Percentiles rank a stretch among this genome's conserved stretches.
These are phyloP conservation scores for Fusarium albosuccineum DNA, from an alignment of 2,329 filamentous ascomycete genomes.

Conservation along the genomic window DNA sequence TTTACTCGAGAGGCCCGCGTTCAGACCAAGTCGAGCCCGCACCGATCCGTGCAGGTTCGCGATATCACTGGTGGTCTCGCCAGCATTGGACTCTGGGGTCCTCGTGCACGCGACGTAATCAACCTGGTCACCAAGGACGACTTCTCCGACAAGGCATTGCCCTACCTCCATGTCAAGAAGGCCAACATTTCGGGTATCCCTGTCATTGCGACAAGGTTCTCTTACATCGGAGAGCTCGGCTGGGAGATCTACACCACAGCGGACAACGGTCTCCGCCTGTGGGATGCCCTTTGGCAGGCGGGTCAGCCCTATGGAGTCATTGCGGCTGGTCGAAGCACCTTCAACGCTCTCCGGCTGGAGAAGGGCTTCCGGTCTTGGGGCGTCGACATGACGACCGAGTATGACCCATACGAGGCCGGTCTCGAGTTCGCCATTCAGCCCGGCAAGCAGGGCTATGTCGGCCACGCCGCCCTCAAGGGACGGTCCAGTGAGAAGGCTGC, in stretches of 20 bases:
- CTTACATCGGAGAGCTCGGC: constrained; percentile 71
- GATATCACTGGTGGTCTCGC: constrained; percentile 72
- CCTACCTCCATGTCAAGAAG: constrained; percentile 64
- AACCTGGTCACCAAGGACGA: constrained; percentile 58
- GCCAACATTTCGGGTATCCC: constrained; percentile 67
- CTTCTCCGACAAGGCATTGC: constrained; percentile 60
- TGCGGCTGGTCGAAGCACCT: constrained; percentile 69
- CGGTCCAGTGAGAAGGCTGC: constrained; percentile 52
- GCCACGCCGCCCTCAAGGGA: constrained; percentile 61
- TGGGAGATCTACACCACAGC: constrained; percentile 74
- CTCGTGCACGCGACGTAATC: constrained; percentile 66
- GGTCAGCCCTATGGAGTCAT: constrained; percentile 68
- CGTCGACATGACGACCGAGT: constrained; percentile 70
- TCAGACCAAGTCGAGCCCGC: constrained; percentile 57
- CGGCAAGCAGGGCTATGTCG: constrained; percentile 64
- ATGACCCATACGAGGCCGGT: constrained; percentile 71
- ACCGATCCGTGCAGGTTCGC: constrained; percentile 63
- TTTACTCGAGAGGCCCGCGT: constrained; percentile 64
- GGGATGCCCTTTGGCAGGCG: constrained; percentile 69
- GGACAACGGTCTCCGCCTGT: constrained; percentile 68
- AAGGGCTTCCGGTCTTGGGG: constrained; percentile 71
- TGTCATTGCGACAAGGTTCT: constrained; percentile 67
- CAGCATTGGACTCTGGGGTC: constrained; percentile 73
- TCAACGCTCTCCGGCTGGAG: constrained; percentile 70
- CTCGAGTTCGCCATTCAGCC: constrained; percentile 63